Percentiles rank a stretch among this genome's conserved stretches.
Evolutionary conservation across 345 rosid genomes (phyloP).

Genomic region (Euclidium syriacum): DNA sequence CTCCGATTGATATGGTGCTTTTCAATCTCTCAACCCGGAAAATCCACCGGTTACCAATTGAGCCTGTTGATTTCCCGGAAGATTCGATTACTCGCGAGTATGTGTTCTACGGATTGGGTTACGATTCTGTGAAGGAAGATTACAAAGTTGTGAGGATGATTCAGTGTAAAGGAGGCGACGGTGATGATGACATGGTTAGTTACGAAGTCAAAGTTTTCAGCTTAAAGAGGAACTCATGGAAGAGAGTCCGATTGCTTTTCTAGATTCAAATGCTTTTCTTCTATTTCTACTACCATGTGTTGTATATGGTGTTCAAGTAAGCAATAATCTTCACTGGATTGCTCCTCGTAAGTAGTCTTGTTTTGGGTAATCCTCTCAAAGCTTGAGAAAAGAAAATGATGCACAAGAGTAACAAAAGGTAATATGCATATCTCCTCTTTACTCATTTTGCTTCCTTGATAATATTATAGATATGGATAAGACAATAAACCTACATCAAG

Average conservation of each 20-base stretch:
- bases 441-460: not conserved
- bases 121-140: constrained; percentile 37
- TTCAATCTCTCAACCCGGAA: constrained; percentile 35
- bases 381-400: not conserved
- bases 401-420: constrained; percentile 28
- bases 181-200: not conserved
- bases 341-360: constrained; percentile 39
- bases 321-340: constrained; percentile 46
- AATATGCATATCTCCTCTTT: not conserved
- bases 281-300: constrained; percentile 8
- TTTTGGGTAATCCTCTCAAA: constrained; percentile 13
- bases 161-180: constrained; percentile 14
- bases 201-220: constrained; percentile 35
- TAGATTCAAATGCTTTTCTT: not conserved
- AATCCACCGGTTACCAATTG: constrained; percentile 26
- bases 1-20: constrained; percentile 37
- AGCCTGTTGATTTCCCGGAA: constrained; percentile 8
- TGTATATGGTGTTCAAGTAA: constrained; percentile 31
- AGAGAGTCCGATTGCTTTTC: constrained; percentile 21
- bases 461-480: not conserved
- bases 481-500: too few relatives aligned
- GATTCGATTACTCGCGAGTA: constrained; percentile 1
- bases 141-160: constrained; percentile 42
- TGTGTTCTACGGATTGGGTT: constrained; percentile 41
- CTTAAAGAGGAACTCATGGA: constrained; percentile 32